phyloP scores from a whole-genome alignment of 352 stramenopile species.

The Phytopythium kandeliae region DNA sequence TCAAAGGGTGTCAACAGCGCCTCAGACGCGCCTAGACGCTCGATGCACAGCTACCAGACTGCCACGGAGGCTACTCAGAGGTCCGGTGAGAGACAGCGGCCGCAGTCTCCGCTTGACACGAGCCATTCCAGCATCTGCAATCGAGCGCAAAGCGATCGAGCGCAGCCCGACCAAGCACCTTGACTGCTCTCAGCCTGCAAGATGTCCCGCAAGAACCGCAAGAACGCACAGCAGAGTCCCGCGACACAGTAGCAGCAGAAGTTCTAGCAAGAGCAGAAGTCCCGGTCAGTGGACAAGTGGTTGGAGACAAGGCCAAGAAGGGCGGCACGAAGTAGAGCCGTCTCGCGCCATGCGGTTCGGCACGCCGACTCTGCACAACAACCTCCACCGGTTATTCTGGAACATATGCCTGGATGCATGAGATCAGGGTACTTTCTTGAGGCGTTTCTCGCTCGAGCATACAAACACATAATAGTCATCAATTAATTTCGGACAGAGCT shows the following conservation, averaged over 20 bases:
- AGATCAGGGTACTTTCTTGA: too few species aligned
- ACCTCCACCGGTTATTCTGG: too few species aligned
- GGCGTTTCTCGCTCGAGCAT: too few species aligned
- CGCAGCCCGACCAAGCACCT: background rate
- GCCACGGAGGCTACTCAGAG: too few species aligned
- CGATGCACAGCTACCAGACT: too few species aligned
- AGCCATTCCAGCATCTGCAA: slow-evolving; percentile 3
- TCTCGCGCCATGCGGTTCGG: too few species aligned
- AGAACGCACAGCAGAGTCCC: slow-evolving; percentile 2
- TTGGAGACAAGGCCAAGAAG: slow-evolving; percentile 8
- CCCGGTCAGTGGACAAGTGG: background rate
- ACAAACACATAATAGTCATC: background rate
- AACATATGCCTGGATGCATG: too few species aligned
- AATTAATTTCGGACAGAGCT: background rate
- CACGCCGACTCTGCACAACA: too few species aligned
- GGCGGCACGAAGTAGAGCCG: slow-evolving; percentile 7
- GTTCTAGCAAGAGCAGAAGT: slow-evolving; percentile 4
- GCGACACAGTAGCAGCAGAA: too few species aligned
- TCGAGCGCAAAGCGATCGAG: background rate
- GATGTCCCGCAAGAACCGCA: slow-evolving; percentile 4
- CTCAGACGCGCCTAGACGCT: too few species aligned
- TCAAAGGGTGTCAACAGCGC: too few species aligned
- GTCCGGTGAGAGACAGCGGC: too few species aligned
- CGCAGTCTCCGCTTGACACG: background rate
- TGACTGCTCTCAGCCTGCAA: background rate